Evolutionary conservation across 2,329 filamentous ascomycete species (phyloP), one percentile per base, ranked within the genome.

Genomic region (Botrytis pseudocinerea): DNA sequence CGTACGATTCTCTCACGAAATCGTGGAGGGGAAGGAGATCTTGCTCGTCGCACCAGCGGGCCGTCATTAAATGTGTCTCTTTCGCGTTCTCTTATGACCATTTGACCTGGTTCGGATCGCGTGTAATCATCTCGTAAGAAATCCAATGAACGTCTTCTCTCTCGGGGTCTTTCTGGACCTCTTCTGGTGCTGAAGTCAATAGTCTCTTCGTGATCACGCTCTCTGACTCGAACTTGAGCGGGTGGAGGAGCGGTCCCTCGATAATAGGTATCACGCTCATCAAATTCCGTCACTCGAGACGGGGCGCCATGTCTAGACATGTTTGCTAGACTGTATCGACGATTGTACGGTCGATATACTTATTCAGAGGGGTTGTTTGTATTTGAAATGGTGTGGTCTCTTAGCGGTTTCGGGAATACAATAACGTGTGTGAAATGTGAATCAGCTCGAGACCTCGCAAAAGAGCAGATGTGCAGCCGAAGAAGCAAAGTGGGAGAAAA

Each of bases 311-410:
- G 76, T 62, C 76, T 57, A 54, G 77, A 78, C 77, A 78, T 78
- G 32, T 59, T 69, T 66, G 38, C 12, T 59, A 25, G 22, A 32
- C n/a, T 8, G 60, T n/a, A 12, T 51, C 48, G 48, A 72, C 66
- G 46, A 12, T 62, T 48, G 20, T n/a, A n/a, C 93, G 79, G 97
- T 95, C 77, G 92, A 63, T 28, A 20, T 38, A 38, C 63, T 51
- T 51, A 25, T 35, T 66, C 44, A 51, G 7, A 57, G n/a, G 2
- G 22, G 38, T 46, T 66, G 22, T 40, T 40, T 40, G 46, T 94
- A 2, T 90, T 90, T 0, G 90, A 97, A 80, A 97, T 97, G 70
- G 61, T 40, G 69, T 20, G 59, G 42, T 57, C 18, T 51, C 64
- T 46, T 12, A 7, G 25, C n/a, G 28, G 28, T 9, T 40, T 35